Evolutionary conservation across 1,139 yeast genomes (phyloP), one percentile per base, ranked within the genome.

Genomic region (Dujonia santamariae): DNA sequence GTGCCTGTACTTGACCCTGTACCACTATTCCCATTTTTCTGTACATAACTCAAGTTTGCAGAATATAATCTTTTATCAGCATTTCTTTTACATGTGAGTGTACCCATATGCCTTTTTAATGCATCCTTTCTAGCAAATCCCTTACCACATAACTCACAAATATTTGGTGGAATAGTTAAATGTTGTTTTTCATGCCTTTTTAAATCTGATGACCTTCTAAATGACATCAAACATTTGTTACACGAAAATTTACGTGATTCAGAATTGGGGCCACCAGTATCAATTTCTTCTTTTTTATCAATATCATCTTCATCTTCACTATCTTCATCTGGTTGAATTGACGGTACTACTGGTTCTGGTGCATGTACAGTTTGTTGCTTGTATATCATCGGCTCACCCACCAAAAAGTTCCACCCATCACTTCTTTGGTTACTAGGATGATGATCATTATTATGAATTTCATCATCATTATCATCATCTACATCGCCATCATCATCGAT

Each of bases 101-200:
- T 84, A 34, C 81, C 85, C 44, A 67, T 67, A 56, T 80, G 92
- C 45, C 92, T 63, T 53, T 81, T 83, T 44, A 85, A 63, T 0
- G 94, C 92, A 56, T 84, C 94, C 50, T 82, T 82, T 30, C 94
- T 60, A 3, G 92, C 92, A 65, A 85, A 84, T 0, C 92, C 90
- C 51, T 83, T 84, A 25, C 85, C 86, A 60, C 94, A 85, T 19
- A 67, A 60, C 9, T 79, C 76, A 56, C 94, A 85, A 33, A 82
- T 77, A 50, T 84, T 80, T 1, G 87, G 85, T 1, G 80, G 78
- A 12, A 75, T 67, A 6, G 68, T 59, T 32, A 75, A 55, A 51
- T 75, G 81, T 37, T 76, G 80, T 39, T 75, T 71, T 45, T 77
- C 83, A 47, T 81, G 87, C 28, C 87, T 62, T 53, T 80, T 78